Evolutionary conservation across 2,329 filamentous ascomycete genomes (phyloP), one percentile per base, ranked within the genome.

Genomic region (Hypoxylon sp.): DNA sequence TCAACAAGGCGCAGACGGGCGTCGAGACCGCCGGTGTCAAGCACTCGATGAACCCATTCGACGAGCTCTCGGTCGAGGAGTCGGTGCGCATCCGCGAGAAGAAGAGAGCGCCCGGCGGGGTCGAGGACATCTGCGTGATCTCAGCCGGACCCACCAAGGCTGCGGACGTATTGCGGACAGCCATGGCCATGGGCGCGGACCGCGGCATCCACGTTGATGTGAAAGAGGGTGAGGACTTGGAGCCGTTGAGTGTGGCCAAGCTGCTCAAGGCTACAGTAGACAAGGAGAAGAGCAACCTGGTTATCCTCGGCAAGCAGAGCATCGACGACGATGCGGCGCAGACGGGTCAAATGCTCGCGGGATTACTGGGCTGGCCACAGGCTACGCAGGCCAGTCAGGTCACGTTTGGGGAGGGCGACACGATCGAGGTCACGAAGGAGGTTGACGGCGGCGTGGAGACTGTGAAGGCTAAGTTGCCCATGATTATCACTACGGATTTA

Each of bases 121-220:
- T 99, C 56, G 87, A 91, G 63, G 91, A 97, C 72, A 97, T 99
- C 69, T 86, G 94, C 70, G 89, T 90, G 64, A 85, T 97, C 72
- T 89, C 87, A 45, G 92, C 91, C 40, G 94, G 94, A 4, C 92
- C 93, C 2, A 70, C 91, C 52, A 99, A 97, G 78, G 82, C 90
- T 21, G 83, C 85, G 65, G 94, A 99, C 69, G 86, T 92, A 11
- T 83, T 99, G 46, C 91, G 94, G 51, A 99, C 93, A 11, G 94
- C 94, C 50, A 94, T 99, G 91, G 94, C 94, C 65, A 97, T 99
- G 91, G 94, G 94, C 61, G 94, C 93, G 11, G 94, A 99, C 81
- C 88, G 92, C 15, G 88, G 78, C 29, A 88, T 99, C 69, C 91
- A 94, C 77, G 88, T 97, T 30, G 90, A 97, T 68, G 77, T 86